Base-by-base conservation (phyloP, 2,329 filamentous ascomycete species). In the Aspergillus sp. region DNA sequence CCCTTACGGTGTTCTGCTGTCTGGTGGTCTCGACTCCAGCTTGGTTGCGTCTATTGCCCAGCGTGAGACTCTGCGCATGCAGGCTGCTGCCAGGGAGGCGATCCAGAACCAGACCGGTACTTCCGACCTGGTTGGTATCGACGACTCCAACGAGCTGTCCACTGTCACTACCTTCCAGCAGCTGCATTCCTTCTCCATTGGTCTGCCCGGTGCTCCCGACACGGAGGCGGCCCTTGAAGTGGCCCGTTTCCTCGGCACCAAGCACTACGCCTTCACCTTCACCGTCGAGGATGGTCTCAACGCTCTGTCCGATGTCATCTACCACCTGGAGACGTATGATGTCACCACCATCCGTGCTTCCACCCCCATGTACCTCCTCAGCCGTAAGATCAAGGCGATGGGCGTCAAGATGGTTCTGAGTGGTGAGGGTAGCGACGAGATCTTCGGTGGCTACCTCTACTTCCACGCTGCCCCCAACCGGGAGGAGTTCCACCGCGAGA, bases 331-430 rank as follows among this genome's bases (percentile, higher is more conserved):
- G 79, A 90, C 90, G 13, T 99, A 94, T 77, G 94, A 99, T 72
- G 94, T 99, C 22, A 99, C 94, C 49, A 99, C 94, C 3, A 97
- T 99, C 70, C 91, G 94, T 69, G 94, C 94, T 50, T 97, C 93
- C 10, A 99, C 94, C 10, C 94, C 94, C 60, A 99, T 99, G 94
- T 99, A 96, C 78, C 80, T 99, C 58, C 83, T 99, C 45, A 94
- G 90, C 56, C 87, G 95, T 72, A 99, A 99, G 82, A 99, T 99
- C 81, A 99, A 99, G 82, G 94, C 92, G 33, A 93, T 96, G 86
- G 94, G 94, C 59, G 89, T 99, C 69, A 99, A 99, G 84, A 99
- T 99, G 94, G 94, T 99, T 52, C 82, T 99, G 57, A 95, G 89
- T 66, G 94, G 94, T 56, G 94, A 99, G 77, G 94, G 94, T 46